Evolutionary conservation across 345 rosid species (phyloP), one percentile per base, ranked within the genome.

Genomic region (Eucalyptus brandiana): DNA sequence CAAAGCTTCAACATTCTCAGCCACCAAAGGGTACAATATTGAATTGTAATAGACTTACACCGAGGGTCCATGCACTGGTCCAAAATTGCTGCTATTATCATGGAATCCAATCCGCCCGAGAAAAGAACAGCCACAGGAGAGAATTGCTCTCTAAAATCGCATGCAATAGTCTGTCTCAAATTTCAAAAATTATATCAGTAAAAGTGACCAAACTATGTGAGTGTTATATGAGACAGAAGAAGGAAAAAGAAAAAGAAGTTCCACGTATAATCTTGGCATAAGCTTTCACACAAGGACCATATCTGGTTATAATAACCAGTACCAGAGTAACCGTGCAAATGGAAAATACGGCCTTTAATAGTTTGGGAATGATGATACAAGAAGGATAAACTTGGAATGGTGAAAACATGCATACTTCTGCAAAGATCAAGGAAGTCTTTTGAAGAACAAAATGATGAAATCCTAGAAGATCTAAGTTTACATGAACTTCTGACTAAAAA

Each of bases 61-160:
- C 85, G 91, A 86, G 95, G 93, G 93, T 96, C 96, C 48, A 98
- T 91, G 91, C 96, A 97, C 87, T 97, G 94, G 90, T 98, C 93
- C 92, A 97, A 92, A 44, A 98, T 89, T 53, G 98, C 98, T 58
- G 99, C 97, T 72, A 98, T 95, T 91, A 98, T 96, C 99, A 96
- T 98, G 47, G 99, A 98, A 93, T 98, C 99, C 88, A 97, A 91
- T 89, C 99, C 99, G 72, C 99, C 99, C 86, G 99, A 98, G 92
- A 98, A 97, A 69, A 98, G 96, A 89, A 98, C 95, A 60, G 99
- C 99, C 62, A 96, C 95, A 4, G 99, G 99, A 86, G 88, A 87
- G 81, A 37, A 37, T 10, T 12, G 81, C 45, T 37, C 81, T 37
- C 45, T 72, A 72, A 72, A 72, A 37, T 72, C 23, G 3, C 81